These are phyloP conservation scores for Trapa bicornis DNA, from an alignment of 345 rosid genomes.

Conservation along the genomic window DNA sequence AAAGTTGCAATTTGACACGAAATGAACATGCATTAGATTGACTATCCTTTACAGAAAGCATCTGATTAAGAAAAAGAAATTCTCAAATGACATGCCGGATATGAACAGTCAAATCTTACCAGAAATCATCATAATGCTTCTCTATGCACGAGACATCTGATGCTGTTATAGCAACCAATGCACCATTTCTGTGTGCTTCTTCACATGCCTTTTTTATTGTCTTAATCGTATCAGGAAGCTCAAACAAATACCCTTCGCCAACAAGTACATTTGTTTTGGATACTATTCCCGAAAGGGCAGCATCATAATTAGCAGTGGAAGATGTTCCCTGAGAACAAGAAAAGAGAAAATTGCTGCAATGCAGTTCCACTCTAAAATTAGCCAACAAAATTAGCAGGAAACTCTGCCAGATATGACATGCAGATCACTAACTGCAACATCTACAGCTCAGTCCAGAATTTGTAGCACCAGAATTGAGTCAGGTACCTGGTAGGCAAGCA, in stretches of 20 bases:
- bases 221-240: slow-evolving; percentile 76
- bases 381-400: neutral
- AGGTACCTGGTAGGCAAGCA: slow-evolving; percentile 88
- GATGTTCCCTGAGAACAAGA: slow-evolving; percentile 64
- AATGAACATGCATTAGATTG: neutral
- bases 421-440: no score
- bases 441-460: no score
- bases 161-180: slow-evolving; percentile 80
- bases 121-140: slow-evolving; percentile 83
- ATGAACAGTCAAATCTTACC: slow-evolving; percentile 28
- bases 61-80: neutral
- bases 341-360: slow-evolving; percentile 6
- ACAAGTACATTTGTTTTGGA: slow-evolving; percentile 66
- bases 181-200: slow-evolving; percentile 69
- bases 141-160: slow-evolving; percentile 92
- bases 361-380: neutral
- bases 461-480: neutral
- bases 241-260: slow-evolving; percentile 91
- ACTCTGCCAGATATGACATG: neutral
- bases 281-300: slow-evolving; percentile 58
- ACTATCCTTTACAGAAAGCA: no score
- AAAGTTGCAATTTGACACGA: neutral
- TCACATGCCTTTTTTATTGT: slow-evolving; percentile 75
- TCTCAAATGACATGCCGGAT: neutral
- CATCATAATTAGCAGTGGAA: slow-evolving; percentile 57